Conservation (phyloP, 208 protist genomes). For the Chromosphaera perkinsii region DNA sequence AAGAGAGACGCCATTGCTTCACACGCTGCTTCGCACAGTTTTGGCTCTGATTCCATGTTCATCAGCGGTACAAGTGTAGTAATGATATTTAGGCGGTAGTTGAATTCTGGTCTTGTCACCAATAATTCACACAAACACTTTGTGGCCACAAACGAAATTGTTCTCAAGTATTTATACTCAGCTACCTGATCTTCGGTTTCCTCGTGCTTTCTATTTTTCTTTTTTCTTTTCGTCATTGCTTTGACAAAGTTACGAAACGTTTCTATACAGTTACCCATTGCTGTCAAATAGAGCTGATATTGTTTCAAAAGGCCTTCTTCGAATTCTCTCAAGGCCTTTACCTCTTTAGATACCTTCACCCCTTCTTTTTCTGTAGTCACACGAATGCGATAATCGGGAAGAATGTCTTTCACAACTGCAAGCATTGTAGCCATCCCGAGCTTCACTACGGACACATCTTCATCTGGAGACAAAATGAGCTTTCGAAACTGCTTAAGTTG, state of each 20-base stretch:
- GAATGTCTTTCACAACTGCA: constrained; percentile 11
- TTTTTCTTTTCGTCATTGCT: not conserved
- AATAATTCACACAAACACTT: constrained; percentile 10
- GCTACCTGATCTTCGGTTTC: not conserved
- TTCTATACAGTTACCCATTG: constrained; percentile 6
- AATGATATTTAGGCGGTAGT: constrained; percentile 17
- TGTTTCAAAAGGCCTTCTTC: constrained; percentile 6
- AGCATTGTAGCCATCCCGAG: constrained; percentile 2
- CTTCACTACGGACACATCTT: too few relatives aligned
- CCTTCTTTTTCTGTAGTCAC: not conserved
- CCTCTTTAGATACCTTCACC: constrained; percentile 11
- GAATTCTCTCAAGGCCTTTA: not conserved
- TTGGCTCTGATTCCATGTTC: too few relatives aligned
- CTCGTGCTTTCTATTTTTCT: not conserved
- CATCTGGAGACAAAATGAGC: too few relatives aligned
- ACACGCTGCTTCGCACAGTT: too few relatives aligned
- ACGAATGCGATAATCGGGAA: constrained; percentile 11
- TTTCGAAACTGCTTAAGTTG: too few relatives aligned
- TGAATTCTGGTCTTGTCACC: constrained; percentile 8
- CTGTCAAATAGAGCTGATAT: constrained; percentile 15
- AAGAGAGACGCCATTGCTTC: too few relatives aligned
- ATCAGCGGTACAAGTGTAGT: not conserved
- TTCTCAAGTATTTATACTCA: not conserved
- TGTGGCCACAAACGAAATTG: not conserved
- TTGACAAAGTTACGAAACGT: not conserved